Percentiles rank a stretch among this genome's conserved stretches.
These are phyloP conservation scores for Tetrapisispora namnaoensis DNA, from an alignment of 805 yeast species.

Conservation along the genomic window DNA sequence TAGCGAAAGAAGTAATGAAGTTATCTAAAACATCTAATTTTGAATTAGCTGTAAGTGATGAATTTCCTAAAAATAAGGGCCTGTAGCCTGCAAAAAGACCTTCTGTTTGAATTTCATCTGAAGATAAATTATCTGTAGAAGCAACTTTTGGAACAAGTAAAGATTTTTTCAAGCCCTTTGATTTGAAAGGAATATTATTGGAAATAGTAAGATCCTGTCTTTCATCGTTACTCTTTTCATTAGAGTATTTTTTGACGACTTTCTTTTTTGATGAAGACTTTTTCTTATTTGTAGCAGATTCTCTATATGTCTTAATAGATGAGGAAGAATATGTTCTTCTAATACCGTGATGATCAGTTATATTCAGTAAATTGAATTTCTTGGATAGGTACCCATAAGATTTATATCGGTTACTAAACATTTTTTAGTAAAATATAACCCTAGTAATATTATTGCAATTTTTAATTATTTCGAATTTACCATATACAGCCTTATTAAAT, in stretches of 20 bases:
- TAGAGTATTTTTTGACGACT: background rate
- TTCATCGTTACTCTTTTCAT: background rate
- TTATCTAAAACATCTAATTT: slow-evolving; percentile 10
- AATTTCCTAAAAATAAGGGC: slow-evolving; percentile 36
- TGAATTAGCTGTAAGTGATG: slow-evolving; percentile 9
- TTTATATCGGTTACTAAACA: background rate
- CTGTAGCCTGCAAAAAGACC: slow-evolving; percentile 39
- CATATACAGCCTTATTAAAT: too few species aligned
- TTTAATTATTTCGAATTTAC: too few species aligned
- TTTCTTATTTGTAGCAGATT: background rate
- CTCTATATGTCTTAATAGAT: background rate
- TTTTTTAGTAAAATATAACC: background rate
- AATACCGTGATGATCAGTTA: background rate
- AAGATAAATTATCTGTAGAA: slow-evolving; percentile 22
- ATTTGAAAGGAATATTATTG: background rate
- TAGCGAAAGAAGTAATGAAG: slow-evolving; percentile 10
- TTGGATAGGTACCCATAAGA: background rate
- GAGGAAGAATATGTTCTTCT: background rate
- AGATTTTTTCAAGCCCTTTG: background rate
- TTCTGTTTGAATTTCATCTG: slow-evolving; percentile 26
- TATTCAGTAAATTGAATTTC: background rate
- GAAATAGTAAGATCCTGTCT: background rate
- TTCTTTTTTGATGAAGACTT: background rate
- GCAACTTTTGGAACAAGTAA: slow-evolving; percentile 24
- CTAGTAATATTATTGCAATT: background rate